phyloP scores from a whole-genome alignment of 2,329 filamentous ascomycete species.

The Colletotrichum tamarilloi region DNA sequence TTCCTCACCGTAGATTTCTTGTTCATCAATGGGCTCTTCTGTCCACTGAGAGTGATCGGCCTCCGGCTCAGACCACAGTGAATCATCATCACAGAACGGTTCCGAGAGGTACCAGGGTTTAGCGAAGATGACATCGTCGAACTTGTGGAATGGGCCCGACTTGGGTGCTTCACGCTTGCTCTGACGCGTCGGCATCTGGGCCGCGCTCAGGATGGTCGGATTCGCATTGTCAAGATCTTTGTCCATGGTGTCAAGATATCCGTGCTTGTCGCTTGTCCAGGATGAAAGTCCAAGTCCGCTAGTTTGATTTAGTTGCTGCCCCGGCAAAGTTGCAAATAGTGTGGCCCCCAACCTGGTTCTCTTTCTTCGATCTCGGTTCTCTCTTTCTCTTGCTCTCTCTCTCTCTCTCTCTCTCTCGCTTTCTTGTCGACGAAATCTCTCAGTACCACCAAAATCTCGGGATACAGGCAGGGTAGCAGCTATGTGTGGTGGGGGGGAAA shows the following conservation, averaged over 20 bases:
- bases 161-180: slow-evolving; percentile 60
- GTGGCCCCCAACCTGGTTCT: not conserved
- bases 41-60: slow-evolving; percentile 67
- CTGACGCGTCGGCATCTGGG: slow-evolving; percentile 86
- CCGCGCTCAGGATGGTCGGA: slow-evolving; percentile 88
- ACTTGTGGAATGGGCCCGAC: slow-evolving; percentile 58
- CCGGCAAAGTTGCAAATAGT: slow-evolving; percentile 24
- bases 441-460: slow-evolving; percentile 10
- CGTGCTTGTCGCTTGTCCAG: slow-evolving; percentile 7
- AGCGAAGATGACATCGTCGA: slow-evolving; percentile 58
- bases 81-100: slow-evolving; percentile 51
- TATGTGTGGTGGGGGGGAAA: not conserved
- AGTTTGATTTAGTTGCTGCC: not conserved
- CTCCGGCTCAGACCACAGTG: slow-evolving; percentile 48
- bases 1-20: slow-evolving; percentile 88
- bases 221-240: slow-evolving; percentile 80
- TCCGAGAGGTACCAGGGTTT: slow-evolving; percentile 56
- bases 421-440: not conserved
- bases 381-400: no score
- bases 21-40: slow-evolving; percentile 91
- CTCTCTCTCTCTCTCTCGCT: not conserved
- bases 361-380: slow-evolving; percentile 16
- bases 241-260: slow-evolving; percentile 45
- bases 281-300: not conserved
- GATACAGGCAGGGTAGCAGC: not conserved